A percentile compares a stretch with the other conserved stretches of the same genome.
These are phyloP conservation scores for Nemophila menziesii DNA, from an alignment of 257 asterid genomes.

Conservation along the genomic window DNA sequence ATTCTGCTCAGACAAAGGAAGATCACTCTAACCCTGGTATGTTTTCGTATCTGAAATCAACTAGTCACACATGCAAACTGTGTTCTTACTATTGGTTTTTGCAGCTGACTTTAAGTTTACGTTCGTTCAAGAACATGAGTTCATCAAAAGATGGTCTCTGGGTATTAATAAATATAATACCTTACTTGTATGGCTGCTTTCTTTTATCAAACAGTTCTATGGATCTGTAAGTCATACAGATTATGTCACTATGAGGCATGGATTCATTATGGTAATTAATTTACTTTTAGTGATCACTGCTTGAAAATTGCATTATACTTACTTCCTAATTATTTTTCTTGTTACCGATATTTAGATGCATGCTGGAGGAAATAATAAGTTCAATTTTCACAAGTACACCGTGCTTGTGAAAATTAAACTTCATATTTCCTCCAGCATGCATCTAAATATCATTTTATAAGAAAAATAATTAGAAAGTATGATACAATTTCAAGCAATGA, in stretches of 20 bases:
- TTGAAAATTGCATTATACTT: not conserved
- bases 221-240: slow-evolving; percentile 24
- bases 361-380: slow-evolving; percentile 17
- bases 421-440: slow-evolving; percentile 18
- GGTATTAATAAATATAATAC: slow-evolving; percentile 25
- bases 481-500: not conserved
- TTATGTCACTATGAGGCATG: slow-evolving; percentile 20
- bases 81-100: slow-evolving; percentile 2
- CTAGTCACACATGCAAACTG: no score
- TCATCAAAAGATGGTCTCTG: slow-evolving; percentile 29
- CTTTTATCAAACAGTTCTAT: slow-evolving; percentile 26
- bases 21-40: no score
- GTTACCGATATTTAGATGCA: slow-evolving; percentile 13
- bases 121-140: slow-evolving; percentile 40
- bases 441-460: slow-evolving; percentile 4
- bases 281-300: not conserved
- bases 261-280: slow-evolving; percentile 22
- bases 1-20: slow-evolving; percentile 18
- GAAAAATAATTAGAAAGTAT: not conserved
- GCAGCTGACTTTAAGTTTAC: slow-evolving; percentile 28
- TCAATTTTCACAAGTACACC: slow-evolving; percentile 26
- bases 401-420: slow-evolving; percentile 25
- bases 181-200: slow-evolving; percentile 37
- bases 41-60: no score
- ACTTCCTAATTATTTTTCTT: not conserved